Evolutionary conservation across 257 asterid species (phyloP).

Genomic region (Solanum corneliomulleri): DNA sequence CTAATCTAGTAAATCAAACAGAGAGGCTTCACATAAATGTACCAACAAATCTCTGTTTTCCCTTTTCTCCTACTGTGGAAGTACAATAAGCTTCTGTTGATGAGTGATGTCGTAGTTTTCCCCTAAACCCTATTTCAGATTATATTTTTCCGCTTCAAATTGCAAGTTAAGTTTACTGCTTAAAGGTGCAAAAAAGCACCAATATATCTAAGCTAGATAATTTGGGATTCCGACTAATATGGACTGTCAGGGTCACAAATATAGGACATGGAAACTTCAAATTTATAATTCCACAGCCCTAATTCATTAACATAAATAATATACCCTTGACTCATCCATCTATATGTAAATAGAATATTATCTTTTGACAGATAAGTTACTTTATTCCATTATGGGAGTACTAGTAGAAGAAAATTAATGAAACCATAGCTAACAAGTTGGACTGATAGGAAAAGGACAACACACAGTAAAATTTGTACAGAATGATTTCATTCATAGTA

Average conservation of each 20-base stretch:
- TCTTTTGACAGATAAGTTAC: neutral
- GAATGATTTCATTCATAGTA: neutral
- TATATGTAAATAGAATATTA: neutral
- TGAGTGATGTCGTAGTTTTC: neutral
- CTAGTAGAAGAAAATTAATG: neutral
- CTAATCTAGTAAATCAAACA: neutral
- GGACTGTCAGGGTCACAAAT: neutral
- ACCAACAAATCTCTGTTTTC: neutral
- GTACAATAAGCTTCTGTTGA: neutral
- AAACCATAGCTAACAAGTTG: neutral
- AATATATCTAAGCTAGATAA: neutral
- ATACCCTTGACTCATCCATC: neutral
- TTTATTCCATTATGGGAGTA: neutral
- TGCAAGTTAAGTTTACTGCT: neutral
- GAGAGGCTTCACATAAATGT: neutral
- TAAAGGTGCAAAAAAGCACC: neutral
- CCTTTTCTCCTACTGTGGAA: neutral
- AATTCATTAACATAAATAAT: neutral
- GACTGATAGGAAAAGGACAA: neutral
- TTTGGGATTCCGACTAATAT: neutral
- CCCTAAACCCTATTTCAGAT: neutral
- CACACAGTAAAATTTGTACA: neutral
- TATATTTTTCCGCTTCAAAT: neutral
- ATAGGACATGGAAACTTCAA: neutral
- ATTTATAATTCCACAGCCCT: neutral